Percentiles rank a stretch among this genome's conserved stretches.
Evolutionary conservation across 2,329 filamentous ascomycete genomes (phyloP).

Genomic region (Trichoderma cornu-damae): DNA sequence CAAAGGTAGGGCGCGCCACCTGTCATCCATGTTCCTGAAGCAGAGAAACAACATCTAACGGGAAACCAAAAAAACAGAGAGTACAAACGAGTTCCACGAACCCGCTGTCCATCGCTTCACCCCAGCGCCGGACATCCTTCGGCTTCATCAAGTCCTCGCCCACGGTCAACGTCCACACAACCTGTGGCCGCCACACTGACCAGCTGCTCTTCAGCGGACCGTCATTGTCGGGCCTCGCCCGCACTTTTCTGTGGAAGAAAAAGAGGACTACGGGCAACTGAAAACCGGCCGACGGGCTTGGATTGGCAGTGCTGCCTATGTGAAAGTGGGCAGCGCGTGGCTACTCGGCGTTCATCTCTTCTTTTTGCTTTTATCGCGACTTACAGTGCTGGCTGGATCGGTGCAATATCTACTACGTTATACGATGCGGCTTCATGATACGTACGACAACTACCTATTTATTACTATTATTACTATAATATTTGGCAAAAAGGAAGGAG

Average conservation of each 20-base stretch:
- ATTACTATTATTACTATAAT: background rate
- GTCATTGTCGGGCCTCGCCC: slow-evolving; percentile 41
- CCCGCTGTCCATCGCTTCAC: slow-evolving; percentile 11
- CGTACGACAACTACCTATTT: background rate
- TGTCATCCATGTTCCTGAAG: background rate
- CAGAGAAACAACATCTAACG: background rate
- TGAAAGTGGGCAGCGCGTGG: background rate
- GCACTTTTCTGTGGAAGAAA: slow-evolving; percentile 20
- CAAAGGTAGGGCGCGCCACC: slow-evolving; percentile 6
- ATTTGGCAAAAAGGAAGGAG: background rate
- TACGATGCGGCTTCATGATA: slow-evolving; percentile 16
- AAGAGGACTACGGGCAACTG: slow-evolving; percentile 5
- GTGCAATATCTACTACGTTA: slow-evolving; percentile 14
- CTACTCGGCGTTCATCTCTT: background rate
- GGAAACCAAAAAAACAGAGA: slow-evolving; percentile 6
- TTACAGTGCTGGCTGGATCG: slow-evolving; percentile 19
- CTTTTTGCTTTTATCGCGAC: background rate
- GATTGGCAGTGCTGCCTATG: background rate
- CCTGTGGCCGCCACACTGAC: slow-evolving; percentile 51
- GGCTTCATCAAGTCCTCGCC: slow-evolving; percentile 35
- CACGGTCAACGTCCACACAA: slow-evolving; percentile 48
- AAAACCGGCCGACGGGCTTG: background rate
- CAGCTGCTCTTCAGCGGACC: slow-evolving; percentile 49
- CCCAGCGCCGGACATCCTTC: slow-evolving; percentile 30
- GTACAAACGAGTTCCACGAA: slow-evolving; percentile 13